Percentiles rank a stretch among this genome's conserved stretches.
These are phyloP conservation scores for Claviceps pusilla DNA, from an alignment of 2,329 filamentous ascomycete species.

Conservation along the genomic window DNA sequence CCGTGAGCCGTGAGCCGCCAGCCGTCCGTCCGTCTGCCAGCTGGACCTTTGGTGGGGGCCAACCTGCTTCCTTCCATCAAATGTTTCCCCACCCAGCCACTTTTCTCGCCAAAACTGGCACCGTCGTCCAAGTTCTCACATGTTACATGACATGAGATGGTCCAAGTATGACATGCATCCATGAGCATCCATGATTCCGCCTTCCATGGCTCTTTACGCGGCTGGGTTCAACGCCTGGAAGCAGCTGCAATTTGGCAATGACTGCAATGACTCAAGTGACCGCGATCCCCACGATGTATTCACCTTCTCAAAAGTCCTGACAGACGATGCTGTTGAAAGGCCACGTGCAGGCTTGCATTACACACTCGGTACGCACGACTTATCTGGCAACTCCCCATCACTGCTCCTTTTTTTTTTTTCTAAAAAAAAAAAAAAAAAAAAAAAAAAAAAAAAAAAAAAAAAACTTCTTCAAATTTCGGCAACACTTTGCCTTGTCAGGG, in stretches of 20 bases:
- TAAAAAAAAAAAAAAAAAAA: too few relatives aligned
- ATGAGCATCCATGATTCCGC: background rate
- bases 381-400: background rate
- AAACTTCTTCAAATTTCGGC: too few relatives aligned
- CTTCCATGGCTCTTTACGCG: conserved; percentile 34
- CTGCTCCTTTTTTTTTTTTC: background rate
- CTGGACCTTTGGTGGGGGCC: background rate
- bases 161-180: background rate
- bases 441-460: too few relatives aligned
- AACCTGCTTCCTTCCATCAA: too few relatives aligned
- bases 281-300: conserved; percentile 29
- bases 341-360: conserved; percentile 25
- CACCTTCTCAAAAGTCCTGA: conserved; percentile 28
- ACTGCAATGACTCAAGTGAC: background rate
- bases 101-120: too few relatives aligned
- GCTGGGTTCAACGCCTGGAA: conserved; percentile 45
- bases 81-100: too few relatives aligned
- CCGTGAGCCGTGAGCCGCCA: too few relatives aligned
- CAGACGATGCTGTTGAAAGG: conserved; percentile 19
- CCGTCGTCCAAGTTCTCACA: background rate
- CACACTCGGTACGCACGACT: conserved; percentile 28
- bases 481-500: background rate
- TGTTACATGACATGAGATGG: too few relatives aligned
- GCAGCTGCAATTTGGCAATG: conserved; percentile 30
- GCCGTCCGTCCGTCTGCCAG: too few relatives aligned